Percentiles rank a stretch among this genome's conserved stretches.
These are phyloP conservation scores for Phyllosticta paracitricarpa DNA, from an alignment of 2,329 filamentous ascomycete genomes.

Conservation along the genomic window DNA sequence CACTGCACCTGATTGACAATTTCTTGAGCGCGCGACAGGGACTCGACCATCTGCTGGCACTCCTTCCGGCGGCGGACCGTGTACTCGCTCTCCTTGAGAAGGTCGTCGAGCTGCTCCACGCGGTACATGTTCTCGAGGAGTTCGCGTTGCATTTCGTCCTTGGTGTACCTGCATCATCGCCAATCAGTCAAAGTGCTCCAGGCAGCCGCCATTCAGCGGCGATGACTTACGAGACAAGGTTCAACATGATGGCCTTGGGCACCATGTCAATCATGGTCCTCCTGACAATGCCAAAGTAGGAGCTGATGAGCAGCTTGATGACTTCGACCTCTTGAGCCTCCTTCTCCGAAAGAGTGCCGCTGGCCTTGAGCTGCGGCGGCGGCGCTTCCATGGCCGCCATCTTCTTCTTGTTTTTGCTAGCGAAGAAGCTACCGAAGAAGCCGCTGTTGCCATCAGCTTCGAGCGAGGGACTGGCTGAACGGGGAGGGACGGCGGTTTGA, in stretches of 20 bases:
- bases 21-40: conserved; percentile 77
- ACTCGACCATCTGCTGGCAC: conserved; percentile 99
- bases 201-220: background rate
- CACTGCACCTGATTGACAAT: conserved; percentile 75
- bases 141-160: conserved; percentile 97
- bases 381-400: conserved; percentile 98
- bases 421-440: conserved; percentile 98
- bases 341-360: conserved; percentile 84
- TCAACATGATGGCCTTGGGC: conserved; percentile 98
- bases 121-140: conserved; percentile 97
- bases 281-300: conserved; percentile 97
- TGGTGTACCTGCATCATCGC: conserved; percentile 58
- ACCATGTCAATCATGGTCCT: conserved; percentile 99
- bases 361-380: conserved; percentile 85
- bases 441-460: conserved; percentile 57
- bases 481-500: conserved; percentile 52
- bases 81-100: conserved; percentile 97
- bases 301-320: conserved; percentile 93
- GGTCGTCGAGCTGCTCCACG: conserved; percentile 76
- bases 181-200: conserved; percentile 4
- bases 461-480: conserved; percentile 66
- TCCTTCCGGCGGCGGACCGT: conserved; percentile 91
- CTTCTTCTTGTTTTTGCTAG: conserved; percentile 99
- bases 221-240: conserved; percentile 70
- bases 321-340: conserved; percentile 96